Evolutionary conservation across 2,329 filamentous ascomycete species (phyloP).

Genomic region (Arthroderma sp.): DNA sequence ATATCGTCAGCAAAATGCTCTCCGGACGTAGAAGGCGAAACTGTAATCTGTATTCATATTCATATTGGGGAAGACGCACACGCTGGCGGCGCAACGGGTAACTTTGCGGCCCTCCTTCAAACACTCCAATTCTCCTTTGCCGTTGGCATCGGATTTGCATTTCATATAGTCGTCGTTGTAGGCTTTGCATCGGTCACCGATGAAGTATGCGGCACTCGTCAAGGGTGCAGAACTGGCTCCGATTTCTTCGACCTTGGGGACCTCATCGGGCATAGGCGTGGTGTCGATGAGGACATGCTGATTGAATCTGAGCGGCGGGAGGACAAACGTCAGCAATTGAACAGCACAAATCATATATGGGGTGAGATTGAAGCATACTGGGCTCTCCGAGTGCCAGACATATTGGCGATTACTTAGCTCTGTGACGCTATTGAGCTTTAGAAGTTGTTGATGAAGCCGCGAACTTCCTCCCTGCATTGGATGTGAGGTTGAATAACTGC

Average conservation of each 20-base stretch:
- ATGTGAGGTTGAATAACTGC: neutral
- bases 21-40: neutral
- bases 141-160: conserved; percentile 91
- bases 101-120: conserved; percentile 94
- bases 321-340: conserved; percentile 1
- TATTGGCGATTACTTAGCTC: conserved; percentile 9
- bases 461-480: conserved; percentile 1
- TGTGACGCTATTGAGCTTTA: neutral
- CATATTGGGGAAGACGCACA: conserved; percentile 50
- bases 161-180: conserved; percentile 99
- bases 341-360: neutral
- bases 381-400: conserved; percentile 9
- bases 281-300: conserved; percentile 89
- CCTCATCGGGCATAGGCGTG: conserved; percentile 80
- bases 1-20: neutral
- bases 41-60: neutral
- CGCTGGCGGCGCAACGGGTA: conserved; percentile 87
- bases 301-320: conserved; percentile 61
- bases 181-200: conserved; percentile 81
- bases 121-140: conserved; percentile 84
- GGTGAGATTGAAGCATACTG: conserved; percentile 7
- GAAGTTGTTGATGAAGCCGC: neutral
- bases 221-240: conserved; percentile 87
- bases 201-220: conserved; percentile 87
- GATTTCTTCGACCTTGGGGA: conserved; percentile 87